Evolutionary conservation across 768 basidiomycete species (phyloP).

Genomic region (Russula sp.): DNA sequence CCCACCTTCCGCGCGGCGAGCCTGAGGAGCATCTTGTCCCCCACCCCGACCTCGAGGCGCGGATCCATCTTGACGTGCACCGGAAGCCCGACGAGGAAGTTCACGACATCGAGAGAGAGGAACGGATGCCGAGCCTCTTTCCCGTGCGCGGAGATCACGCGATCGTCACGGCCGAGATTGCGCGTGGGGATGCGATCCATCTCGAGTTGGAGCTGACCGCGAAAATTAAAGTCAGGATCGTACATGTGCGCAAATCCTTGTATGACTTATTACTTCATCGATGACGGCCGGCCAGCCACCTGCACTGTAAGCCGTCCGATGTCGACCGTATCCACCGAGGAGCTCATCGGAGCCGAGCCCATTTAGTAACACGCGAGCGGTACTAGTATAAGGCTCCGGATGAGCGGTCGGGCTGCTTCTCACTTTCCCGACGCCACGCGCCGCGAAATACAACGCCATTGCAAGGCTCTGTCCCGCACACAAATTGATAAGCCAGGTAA

Average conservation of each 20-base stretch:
- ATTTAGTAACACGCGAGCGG: conserved; percentile 78
- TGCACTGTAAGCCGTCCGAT: conserved; percentile 64
- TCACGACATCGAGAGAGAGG: conserved; percentile 71
- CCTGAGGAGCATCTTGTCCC: conserved; percentile 86
- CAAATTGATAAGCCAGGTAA: neutral
- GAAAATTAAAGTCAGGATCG: neutral
- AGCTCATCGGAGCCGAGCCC: conserved; percentile 96
- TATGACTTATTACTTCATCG: conserved; percentile 53
- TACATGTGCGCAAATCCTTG: neutral
- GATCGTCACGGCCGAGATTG: conserved; percentile 93
- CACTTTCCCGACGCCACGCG: conserved; percentile 65
- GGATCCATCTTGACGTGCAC: conserved; percentile 82
- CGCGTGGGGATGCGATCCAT: conserved; percentile 80
- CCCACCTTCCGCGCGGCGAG: conserved; percentile 69
- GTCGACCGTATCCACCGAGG: conserved; percentile 88
- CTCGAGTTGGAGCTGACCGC: conserved; percentile 75
- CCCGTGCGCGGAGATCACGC: conserved; percentile 84
- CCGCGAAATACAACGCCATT: conserved; percentile 89
- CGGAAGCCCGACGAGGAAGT: conserved; percentile 71
- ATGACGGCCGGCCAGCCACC: conserved; percentile 74
- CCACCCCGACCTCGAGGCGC: conserved; percentile 62
- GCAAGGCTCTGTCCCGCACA: conserved; percentile 68
- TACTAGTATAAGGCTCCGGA: conserved; percentile 54
- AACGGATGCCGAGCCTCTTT: conserved; percentile 93
- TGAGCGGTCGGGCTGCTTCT: conserved; percentile 34